These are phyloP conservation scores for Suhomyces maxii DNA, from an alignment of 1,139 yeast species.

Conservation along the genomic window DNA sequence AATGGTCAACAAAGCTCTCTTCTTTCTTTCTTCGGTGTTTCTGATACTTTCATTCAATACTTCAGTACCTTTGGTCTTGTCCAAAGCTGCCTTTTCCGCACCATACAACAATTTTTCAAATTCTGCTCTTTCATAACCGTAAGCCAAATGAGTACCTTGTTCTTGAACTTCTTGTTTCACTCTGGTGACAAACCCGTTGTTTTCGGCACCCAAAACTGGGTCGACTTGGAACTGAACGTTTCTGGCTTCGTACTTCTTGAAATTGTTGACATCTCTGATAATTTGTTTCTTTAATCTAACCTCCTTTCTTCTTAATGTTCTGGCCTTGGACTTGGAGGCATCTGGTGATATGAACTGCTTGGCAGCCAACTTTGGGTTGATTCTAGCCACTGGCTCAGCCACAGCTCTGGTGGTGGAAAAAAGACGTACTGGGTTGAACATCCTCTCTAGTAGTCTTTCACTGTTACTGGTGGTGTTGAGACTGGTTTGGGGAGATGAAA, in stretches of 20 bases:
- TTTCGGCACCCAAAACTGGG: slow-evolving; percentile 77
- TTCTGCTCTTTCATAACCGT: slow-evolving; percentile 60
- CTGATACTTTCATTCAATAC: slow-evolving; percentile 49
- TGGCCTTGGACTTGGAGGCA: slow-evolving; percentile 33
- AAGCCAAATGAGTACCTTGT: slow-evolving; percentile 60
- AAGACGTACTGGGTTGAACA: slow-evolving; percentile 23
- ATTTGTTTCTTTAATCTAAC: slow-evolving; percentile 45
- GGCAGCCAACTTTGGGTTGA: slow-evolving; percentile 34
- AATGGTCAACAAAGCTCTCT: slow-evolving; percentile 70
- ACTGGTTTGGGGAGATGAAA: slow-evolving; percentile 2
- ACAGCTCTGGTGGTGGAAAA: slow-evolving; percentile 20
- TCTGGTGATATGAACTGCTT: slow-evolving; percentile 29
- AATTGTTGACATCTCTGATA: slow-evolving; percentile 46
- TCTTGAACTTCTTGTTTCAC: slow-evolving; percentile 58
- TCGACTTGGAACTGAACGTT: slow-evolving; percentile 46
- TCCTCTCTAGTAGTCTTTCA: slow-evolving; percentile 5
- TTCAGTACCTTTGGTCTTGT: slow-evolving; percentile 28
- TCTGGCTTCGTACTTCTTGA: slow-evolving; percentile 37
- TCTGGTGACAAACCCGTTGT: slow-evolving; percentile 69
- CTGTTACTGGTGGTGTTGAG: background rate
- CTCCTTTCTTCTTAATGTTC: slow-evolving; percentile 42
- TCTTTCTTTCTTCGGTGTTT: slow-evolving; percentile 56
- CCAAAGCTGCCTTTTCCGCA: slow-evolving; percentile 54
- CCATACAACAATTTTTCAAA: slow-evolving; percentile 78
- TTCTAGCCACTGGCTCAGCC: slow-evolving; percentile 15